Base-by-base conservation (phyloP, 306 rosid species). In the Alnus rubra region DNA sequence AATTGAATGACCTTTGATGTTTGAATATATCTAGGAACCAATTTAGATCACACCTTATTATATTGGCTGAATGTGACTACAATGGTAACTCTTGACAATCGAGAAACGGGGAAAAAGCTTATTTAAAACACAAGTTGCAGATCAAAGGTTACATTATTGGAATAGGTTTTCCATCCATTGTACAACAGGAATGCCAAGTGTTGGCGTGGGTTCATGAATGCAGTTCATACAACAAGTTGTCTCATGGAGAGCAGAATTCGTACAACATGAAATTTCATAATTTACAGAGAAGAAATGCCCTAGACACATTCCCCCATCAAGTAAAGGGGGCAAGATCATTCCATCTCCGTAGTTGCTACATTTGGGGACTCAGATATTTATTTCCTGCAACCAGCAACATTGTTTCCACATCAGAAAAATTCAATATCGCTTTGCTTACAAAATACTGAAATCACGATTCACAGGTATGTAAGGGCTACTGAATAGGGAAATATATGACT, bases 341-440 rank as follows among this genome's bases (percentile, higher is more conserved):
- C 69, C 45, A 28, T 63, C 72, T 68, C 51, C 23, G 4, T 13
- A 7, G 39, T 42, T 39, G 50, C 48, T 42, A 10, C 71, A 18
- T 37, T 68, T 39, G 51, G 30, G 30, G 72, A 42, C 69, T 63
- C 72, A 0, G 9, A 39, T 42, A 65, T 39, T 16, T 42, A 68
- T 68, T 42, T n/a, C 72, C 72, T 68, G 72, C 72, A 68, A 68
- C 50, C 5, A 64, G 48, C 51, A 68, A 4, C 72, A 68, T 39
- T 18, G 50, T 39, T 37, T 68, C 16, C 30, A 18, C 42, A 48
- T 18, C 8, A 67, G 72, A 67, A 18, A 67, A 67, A 39, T 42
- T 42, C 31, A 67, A 42, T 18, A 67, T 67, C 14, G 72, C 47
- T 11, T 35, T 7, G 50, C 33, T n/a, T 9, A n/a, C 51, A 59